Conservation (phyloP, 805 yeast genomes). For the Ogataea populi-albae region DNA sequence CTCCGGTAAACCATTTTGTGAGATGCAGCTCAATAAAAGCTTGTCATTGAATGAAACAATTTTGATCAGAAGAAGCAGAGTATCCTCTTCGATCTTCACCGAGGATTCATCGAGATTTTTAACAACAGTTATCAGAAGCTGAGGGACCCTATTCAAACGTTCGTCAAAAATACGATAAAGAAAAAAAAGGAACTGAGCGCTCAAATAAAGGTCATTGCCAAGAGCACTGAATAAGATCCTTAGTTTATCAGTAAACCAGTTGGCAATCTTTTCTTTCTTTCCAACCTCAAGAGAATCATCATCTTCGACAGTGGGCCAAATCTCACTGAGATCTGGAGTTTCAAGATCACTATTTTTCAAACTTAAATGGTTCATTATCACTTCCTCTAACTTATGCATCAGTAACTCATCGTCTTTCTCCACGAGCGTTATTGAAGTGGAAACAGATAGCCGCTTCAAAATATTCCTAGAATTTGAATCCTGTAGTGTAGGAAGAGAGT, state of each 20-base stretch:
- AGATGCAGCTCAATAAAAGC: constrained; percentile 18
- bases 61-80: constrained; percentile 20
- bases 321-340: constrained; percentile 11
- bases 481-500: constrained; percentile 54
- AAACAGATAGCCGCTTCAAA: constrained; percentile 26
- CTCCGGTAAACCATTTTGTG: constrained; percentile 3
- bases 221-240: background rate
- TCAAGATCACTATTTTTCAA: constrained; percentile 1
- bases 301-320: constrained; percentile 8
- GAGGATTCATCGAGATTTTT: constrained; percentile 11
- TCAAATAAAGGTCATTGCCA: constrained; percentile 1
- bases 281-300: constrained; percentile 18
- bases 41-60: constrained; percentile 20
- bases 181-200: constrained; percentile 7
- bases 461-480: constrained; percentile 36
- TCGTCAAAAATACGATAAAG: constrained; percentile 21
- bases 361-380: constrained; percentile 6
- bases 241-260: constrained; percentile 13
- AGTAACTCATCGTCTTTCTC: constrained; percentile 9
- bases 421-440: constrained; percentile 21
- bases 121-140: constrained; percentile 16
- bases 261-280: constrained; percentile 6
- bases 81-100: constrained; percentile 7
- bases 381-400: constrained; percentile 8
- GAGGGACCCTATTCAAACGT: constrained; percentile 15